Percentiles rank a stretch among this genome's conserved stretches.
Evolutionary conservation across 148 eudicot genomes (phyloP).

Genomic region (Rhododendron griersonianum): DNA sequence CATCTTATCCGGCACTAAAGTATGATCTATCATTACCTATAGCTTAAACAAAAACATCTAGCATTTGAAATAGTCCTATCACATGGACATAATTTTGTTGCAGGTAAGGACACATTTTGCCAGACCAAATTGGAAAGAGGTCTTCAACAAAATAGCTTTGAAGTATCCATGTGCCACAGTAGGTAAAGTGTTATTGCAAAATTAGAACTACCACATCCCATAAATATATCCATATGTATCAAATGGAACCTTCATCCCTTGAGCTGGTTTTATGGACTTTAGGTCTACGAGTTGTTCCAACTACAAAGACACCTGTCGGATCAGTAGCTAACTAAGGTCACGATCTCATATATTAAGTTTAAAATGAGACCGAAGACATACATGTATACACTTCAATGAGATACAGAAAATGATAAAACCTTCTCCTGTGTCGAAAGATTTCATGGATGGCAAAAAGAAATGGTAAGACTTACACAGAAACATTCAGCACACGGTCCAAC

Average conservation of each 20-base stretch:
- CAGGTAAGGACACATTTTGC: conserved; percentile 99
- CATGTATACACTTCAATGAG: not conserved
- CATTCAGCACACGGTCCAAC: not conserved
- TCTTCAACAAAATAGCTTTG: conserved; percentile 67
- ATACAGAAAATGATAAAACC: not conserved
- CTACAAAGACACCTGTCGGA: not conserved
- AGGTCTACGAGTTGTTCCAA: not conserved
- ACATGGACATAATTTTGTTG: conserved; percentile 17
- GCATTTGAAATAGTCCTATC: not conserved
- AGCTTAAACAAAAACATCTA: not conserved
- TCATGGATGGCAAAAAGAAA: not conserved
- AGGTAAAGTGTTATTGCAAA: conserved; percentile 42
- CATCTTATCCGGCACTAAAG: conserved; percentile 91
- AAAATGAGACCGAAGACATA: not conserved
- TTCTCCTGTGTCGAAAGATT: not conserved
- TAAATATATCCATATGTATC: not conserved
- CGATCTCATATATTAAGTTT: not conserved
- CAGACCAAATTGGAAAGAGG: conserved; percentile 92
- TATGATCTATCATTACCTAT: conserved; percentile 28
- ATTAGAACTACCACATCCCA: not conserved
- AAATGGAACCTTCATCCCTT: not conserved
- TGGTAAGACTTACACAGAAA: not conserved
- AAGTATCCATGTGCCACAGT: conserved; percentile 74
- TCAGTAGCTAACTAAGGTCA: not conserved
- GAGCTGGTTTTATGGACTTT: not conserved